phyloP scores from a whole-genome alignment of 2,329 filamentous ascomycete genomes.

The Aschersonia sp. region DNA sequence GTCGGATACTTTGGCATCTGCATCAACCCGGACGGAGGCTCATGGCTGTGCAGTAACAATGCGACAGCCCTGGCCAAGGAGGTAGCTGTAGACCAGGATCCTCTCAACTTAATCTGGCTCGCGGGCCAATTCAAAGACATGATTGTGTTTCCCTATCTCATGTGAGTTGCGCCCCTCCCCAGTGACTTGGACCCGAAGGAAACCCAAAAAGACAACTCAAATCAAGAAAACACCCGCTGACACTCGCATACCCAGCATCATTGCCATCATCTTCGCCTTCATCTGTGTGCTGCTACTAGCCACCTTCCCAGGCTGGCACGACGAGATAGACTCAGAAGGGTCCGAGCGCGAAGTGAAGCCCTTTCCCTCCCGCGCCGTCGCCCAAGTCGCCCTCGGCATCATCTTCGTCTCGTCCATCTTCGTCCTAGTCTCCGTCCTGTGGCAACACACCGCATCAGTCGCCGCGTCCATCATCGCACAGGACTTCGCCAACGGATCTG shows the following conservation, averaged over 20 bases:
- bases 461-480: constrained; percentile 88
- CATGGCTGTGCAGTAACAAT: constrained; percentile 94
- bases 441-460: constrained; percentile 93
- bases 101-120: constrained; percentile 93
- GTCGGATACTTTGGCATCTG: constrained; percentile 98
- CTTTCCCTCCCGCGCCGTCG: constrained; percentile 84
- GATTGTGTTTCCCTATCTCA: constrained; percentile 93
- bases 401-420: constrained; percentile 70
- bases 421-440: constrained; percentile 61
- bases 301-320: constrained; percentile 96
- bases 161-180: constrained; percentile 42
- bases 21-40: constrained; percentile 78
- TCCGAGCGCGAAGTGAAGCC: constrained; percentile 85
- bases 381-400: constrained; percentile 81
- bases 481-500: constrained; percentile 81
- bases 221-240: background rate
- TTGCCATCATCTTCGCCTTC: constrained; percentile 95
- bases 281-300: constrained; percentile 88
- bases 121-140: constrained; percentile 96
- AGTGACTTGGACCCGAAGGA: background rate
- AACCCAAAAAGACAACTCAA: background rate
- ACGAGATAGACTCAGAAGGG: constrained; percentile 68
- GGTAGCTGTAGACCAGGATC: constrained; percentile 82
- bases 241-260: constrained; percentile 47
- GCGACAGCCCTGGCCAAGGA: constrained; percentile 85